Evolutionary conservation across 164 flowering plant species (phyloP), one percentile per base, ranked within the genome.

Genomic region (Hamamelis virginiana): DNA sequence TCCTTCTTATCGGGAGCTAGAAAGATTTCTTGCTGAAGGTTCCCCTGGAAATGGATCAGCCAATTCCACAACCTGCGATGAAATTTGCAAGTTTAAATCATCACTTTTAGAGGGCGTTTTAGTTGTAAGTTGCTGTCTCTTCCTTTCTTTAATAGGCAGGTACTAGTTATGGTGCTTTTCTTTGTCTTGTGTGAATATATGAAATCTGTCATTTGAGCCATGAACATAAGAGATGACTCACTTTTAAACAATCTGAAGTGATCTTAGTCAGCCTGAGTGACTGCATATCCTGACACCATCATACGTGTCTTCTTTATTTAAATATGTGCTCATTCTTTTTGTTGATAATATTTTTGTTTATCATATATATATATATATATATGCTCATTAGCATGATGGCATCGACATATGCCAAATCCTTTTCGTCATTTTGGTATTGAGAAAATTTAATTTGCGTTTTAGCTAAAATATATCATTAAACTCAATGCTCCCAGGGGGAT

Each of bases 51-150:
- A 85, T 75, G 78, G 16, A 25, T 79, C 87, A 52, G 61, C 65
- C 45, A 79, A 83, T 70, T 71, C 87, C 48, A 81, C 85, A 22
- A 15, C 13, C 43, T 94, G 98, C 73, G 91, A 92, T 82, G 88
- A 82, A 80, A 86, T 90, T 78, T 91, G 98, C 86, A 85, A 83
- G 79, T 80, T 89, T 18, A 91, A 89, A 71, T 84, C 97, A 62
- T 82, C 92, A 38, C 89, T 93, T 70, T 76, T 93, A 59, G 97
- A 93, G 79, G 97, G 95, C 43, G 58, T 86, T 62, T 55, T 93
- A 55, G 95, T 89, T 69, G 98, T 92, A 85, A 87, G 94, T 88
- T 65, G 28, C 74, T 22, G 0, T 67, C 9, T 19, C 23, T 11
- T 43, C 61, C 28, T 14, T 65, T 61, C 23, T 12, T 67, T 44